phyloP scores from a whole-genome alignment of 495 filamentous ascomycete species.

The Immersiella caudata region DNA sequence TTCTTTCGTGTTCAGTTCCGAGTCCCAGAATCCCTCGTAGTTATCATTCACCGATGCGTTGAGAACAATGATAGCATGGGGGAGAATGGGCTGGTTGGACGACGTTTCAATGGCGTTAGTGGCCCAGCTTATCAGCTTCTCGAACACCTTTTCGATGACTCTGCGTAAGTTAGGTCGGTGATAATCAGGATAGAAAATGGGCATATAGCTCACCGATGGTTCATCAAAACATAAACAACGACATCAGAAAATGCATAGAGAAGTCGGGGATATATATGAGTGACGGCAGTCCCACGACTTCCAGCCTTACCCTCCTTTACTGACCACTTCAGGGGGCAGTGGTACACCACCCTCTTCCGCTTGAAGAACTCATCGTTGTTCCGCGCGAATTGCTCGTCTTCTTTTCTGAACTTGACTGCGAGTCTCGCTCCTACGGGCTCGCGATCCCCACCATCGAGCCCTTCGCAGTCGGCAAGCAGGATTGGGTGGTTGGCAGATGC shows the following conservation, averaged over 20 bases:
- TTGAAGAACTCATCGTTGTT: conserved; percentile 12
- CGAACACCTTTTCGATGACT: conserved; percentile 13
- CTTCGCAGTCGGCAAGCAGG: conserved; percentile 14
- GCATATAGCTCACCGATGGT: conserved; percentile 3
- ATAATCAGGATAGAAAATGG: not conserved
- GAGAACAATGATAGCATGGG: conserved; percentile 17
- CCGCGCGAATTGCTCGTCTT: conserved; percentile 7
- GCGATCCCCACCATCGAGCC: conserved; percentile 14
- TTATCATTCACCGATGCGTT: conserved; percentile 13
- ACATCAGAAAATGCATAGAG: conserved; percentile 15
- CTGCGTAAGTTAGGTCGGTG: not conserved
- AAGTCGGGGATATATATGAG: conserved; percentile 10
- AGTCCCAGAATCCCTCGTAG: conserved; percentile 6
- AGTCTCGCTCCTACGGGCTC: conserved; percentile 7
- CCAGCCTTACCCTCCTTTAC: not conserved
- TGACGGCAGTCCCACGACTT: conserved; percentile 12
- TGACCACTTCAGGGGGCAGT: conserved; percentile 12
- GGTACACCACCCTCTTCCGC: conserved; percentile 1
- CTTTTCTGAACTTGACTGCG: not conserved
- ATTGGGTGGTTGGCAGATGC: not conserved
- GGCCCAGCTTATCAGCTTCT: conserved; percentile 10
- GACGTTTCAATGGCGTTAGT: conserved; percentile 14
- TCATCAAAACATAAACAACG: conserved; percentile 10
- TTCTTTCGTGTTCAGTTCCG: conserved; percentile 2
- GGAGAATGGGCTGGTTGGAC: conserved; percentile 18